These are phyloP conservation scores for Spatholobus suberectus DNA, from an alignment of 306 rosid species.

Conservation along the genomic window DNA sequence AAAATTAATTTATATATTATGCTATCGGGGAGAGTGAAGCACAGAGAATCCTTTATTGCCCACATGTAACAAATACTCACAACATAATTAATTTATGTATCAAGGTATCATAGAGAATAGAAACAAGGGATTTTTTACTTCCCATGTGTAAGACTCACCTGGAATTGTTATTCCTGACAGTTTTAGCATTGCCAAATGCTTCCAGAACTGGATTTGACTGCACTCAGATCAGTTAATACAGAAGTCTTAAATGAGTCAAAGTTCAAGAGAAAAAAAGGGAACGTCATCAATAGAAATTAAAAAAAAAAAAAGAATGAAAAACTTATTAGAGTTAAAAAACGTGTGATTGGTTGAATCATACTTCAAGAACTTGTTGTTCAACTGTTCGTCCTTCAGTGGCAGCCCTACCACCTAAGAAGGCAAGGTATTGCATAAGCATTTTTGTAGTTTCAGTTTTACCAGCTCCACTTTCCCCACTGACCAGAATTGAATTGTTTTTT, in stretches of 20 bases:
- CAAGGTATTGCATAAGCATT: conserved; percentile 98
- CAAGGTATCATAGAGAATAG: conserved; percentile 17
- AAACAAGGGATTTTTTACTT: conserved; percentile 31
- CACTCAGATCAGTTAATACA: conserved; percentile 41
- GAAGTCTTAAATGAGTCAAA: conserved; percentile 34
- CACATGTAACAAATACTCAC: conserved; percentile 29
- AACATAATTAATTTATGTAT: conserved; percentile 24
- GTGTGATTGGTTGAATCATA: conserved; percentile 45
- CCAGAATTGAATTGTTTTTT: conserved; percentile 96
- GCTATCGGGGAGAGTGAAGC: conserved; percentile 17
- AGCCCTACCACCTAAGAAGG: conserved; percentile 92
- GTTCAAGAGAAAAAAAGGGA: conserved; percentile 1
- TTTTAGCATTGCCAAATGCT: conserved; percentile 99
- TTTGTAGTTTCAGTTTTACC: conserved; percentile 99
- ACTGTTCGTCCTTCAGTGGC: conserved; percentile 98
- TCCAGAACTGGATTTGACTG: conserved; percentile 99
- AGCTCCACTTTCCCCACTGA: conserved; percentile 99
- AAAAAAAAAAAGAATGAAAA: conserved; percentile 11
- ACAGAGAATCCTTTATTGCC: conserved; percentile 24
- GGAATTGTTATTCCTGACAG: conserved; percentile 97
- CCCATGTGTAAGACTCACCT: conserved; percentile 63
- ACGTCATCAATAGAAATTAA: background rate
- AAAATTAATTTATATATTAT: conserved; percentile 16
- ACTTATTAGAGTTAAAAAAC: conserved; percentile 9
- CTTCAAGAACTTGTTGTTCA: conserved; percentile 99